Conservation (phyloP, 2,329 filamentous ascomycete genomes). For the Pseudopithomyces chartarum region DNA sequence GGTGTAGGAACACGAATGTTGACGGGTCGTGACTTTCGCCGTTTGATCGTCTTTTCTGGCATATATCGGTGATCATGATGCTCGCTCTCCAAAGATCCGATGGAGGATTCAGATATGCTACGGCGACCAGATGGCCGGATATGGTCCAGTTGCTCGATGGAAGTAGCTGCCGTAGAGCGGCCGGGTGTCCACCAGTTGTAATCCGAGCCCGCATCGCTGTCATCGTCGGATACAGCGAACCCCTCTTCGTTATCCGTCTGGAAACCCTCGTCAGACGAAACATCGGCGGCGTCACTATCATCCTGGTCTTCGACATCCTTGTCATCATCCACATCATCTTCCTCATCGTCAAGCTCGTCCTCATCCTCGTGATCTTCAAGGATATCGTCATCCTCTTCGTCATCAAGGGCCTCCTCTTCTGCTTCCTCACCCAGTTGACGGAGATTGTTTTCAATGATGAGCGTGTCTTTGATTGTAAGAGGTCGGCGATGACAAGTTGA, state of each 20-base stretch:
- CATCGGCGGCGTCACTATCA: constrained; percentile 36
- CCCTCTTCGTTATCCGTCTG: constrained; percentile 80
- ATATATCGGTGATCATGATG: constrained; percentile 36
- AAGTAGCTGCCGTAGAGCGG: constrained; percentile 58
- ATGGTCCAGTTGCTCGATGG: constrained; percentile 53
- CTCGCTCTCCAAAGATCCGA: constrained; percentile 55
- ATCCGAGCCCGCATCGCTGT: constrained; percentile 67
- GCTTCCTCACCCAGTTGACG: constrained; percentile 85
- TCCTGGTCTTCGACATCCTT: constrained; percentile 45
- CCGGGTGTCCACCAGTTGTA: constrained; percentile 68
- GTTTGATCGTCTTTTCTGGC: constrained; percentile 34
- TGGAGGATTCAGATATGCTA: constrained; percentile 58
- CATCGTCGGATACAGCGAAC: constrained; percentile 72
- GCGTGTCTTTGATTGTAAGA: constrained; percentile 86
- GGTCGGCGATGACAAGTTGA: constrained; percentile 67
- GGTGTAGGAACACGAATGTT: constrained; percentile 70
- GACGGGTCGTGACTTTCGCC: constrained; percentile 54
- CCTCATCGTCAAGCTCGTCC: constrained; percentile 58
- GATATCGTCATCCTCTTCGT: constrained; percentile 51
- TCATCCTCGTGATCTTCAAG: constrained; percentile 28
- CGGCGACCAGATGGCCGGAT: constrained; percentile 54
- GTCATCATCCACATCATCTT: constrained; percentile 47
- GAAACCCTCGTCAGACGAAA: constrained; percentile 67
- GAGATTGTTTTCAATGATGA: constrained; percentile 88
- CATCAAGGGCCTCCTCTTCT: constrained; percentile 81